Base-by-base conservation (phyloP, 2,329 filamentous ascomycete genomes). In the Monilinia aucupariae region DNA sequence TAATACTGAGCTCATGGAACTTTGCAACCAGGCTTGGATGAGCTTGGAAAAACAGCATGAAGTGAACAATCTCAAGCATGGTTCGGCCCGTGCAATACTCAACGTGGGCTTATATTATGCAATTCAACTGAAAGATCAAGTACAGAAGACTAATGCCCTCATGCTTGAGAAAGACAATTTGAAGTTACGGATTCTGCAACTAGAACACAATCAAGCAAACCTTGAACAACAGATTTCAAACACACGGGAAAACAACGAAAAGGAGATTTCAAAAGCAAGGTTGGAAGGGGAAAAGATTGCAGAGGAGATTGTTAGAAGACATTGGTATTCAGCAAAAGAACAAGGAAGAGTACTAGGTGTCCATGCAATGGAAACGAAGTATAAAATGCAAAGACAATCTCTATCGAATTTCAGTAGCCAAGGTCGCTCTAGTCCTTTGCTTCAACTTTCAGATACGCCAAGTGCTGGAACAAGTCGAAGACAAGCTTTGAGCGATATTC, bases 381-480 rank as follows among this genome's bases (percentile, higher is more conserved):
- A 37, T 53, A 3, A 22, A 53, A 17, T 15, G 32, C 5, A 53
- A 39, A 3, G 13, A n/a, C n/a, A n/a, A 17, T 1, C 0, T 53
- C 3, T 7, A 1, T 53, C 50, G 3, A 5, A 8, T 10, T 9
- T 25, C 25, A 53, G 5, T 17, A 39, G 12, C 25, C 30, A 15
- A 4, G 12, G 1, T 39, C n/a, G n/a, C n/a, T 3, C 3, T 4
- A 3, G 10, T 1, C n/a, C 3, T 2, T 53, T n/a, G 13, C 3
- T 32, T 39, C 13, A 15, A 15, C 12, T n/a, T 53, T 25, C 8
- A 1, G 13, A 13, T 25, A 17, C 7, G 13, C n/a, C 13, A 17
- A 39, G 10, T 6, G 3, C n/a, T 9, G 13, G 32, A 25, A 39
- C 6, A 9, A n/a, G n/a, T 7, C 10, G 8, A 22, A 52, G 5